Evolutionary conservation across 495 filamentous ascomycete genomes (phyloP), one percentile per base, ranked within the genome.

Genomic region (Penicillium daleae): DNA sequence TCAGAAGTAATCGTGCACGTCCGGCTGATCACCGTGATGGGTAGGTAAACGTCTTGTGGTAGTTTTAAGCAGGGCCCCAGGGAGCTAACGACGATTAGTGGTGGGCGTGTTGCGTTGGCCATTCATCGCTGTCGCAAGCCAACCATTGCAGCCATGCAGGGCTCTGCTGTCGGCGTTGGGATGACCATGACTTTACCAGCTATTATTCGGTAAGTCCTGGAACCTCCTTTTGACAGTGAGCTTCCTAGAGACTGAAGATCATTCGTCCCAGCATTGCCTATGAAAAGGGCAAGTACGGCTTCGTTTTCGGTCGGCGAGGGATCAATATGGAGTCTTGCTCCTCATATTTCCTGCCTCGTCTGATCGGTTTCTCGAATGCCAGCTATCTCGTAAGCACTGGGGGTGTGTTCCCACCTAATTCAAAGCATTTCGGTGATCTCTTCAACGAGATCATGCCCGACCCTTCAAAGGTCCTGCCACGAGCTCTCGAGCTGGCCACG

Each of bases 121-220:
- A 87, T 89, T 50, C 80, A 87, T 70, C 63, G 74, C 63, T 90
- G 87, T 69, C 79, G 77, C 60, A 90, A 89, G 66, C 85, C 87
- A 37, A 85, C 86, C 24, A 86, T 90, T 66, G 87, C 76, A 27
- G 87, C 87, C 4, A 82, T 89, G 65, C 85, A 88, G 68, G 87
- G 87, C 52, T 83, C 81, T 42, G 87, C 87, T 22, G 87, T 89
- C 9, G 87, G 87, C 9, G 80, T 89, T 8, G 87, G 87, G 6
- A 87, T 89, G 70, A 90, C 87, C 12, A 88, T 89, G 86, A 85
- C 83, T 15, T 80, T 90, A 12, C 86, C 87, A 2, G 81, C 83
- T 59, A 80, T 76, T 39, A 85, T 90, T 53, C 76, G 76, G 76
- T 79, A 50, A 33, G 58, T 8, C 24, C 5, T 44, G 21, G 22